Evolutionary conservation across 208 protist genomes (phyloP).

Genomic region (Leishmania turanica): DNA sequence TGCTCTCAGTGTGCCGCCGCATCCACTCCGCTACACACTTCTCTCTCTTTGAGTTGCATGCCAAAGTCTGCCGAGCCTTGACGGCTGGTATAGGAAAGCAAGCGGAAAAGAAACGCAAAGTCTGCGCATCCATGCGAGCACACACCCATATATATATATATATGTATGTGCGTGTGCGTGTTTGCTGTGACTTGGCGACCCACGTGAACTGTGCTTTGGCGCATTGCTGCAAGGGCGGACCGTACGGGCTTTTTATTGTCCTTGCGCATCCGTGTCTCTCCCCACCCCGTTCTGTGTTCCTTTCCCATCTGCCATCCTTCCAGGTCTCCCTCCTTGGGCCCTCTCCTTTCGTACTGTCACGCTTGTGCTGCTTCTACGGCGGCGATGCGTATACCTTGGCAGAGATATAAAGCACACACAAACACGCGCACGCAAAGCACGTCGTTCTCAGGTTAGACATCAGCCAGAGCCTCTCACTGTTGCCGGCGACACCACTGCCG

Average conservation of each 20-base stretch:
- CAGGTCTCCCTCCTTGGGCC: not conserved
- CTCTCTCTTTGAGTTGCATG: not conserved
- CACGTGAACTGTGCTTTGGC: not conserved
- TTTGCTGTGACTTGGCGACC: not conserved
- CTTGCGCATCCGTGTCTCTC: not conserved
- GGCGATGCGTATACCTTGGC: not conserved
- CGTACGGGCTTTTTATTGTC: not conserved
- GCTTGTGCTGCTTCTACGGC: not conserved
- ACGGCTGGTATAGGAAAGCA: not conserved
- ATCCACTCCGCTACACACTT: not conserved
- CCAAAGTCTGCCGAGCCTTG: not conserved
- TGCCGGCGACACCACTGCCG: not conserved
- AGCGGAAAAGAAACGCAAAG: not conserved
- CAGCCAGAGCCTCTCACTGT: not conserved
- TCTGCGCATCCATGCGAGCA: not conserved
- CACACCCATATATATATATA: not conserved
- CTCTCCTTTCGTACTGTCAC: not conserved
- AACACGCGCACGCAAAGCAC: not conserved
- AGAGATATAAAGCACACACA: not conserved
- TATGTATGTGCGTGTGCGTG: not conserved
- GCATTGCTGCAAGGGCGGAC: not conserved
- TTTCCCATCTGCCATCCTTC: not conserved
- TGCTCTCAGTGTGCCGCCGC: not conserved
- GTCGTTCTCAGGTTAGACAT: not conserved
- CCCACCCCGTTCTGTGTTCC: not conserved